Conservation (phyloP, 345 rosid genomes). For the Trapa incisa region DNA sequence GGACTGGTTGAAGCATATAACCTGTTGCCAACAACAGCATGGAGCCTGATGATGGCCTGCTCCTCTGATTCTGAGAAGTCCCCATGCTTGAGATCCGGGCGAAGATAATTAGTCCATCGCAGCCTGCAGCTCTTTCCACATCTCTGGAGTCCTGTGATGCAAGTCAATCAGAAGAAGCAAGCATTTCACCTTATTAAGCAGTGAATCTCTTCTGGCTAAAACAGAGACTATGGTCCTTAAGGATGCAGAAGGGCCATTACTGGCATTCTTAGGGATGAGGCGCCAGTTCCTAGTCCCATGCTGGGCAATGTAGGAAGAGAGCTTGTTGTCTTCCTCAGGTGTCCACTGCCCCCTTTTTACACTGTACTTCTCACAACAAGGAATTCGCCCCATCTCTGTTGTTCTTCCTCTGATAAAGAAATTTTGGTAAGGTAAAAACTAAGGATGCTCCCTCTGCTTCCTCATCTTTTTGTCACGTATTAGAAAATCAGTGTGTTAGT, state of each 20-base stretch:
- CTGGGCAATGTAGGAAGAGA: constrained; percentile 80
- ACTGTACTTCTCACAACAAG: constrained; percentile 87
- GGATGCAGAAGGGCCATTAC: constrained; percentile 12
- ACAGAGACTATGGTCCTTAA: not conserved
- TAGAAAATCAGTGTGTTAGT: not conserved
- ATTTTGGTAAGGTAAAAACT: not conserved
- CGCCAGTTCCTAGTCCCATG: constrained; percentile 95
- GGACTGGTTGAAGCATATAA: constrained; percentile 3
- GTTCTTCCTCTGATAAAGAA: not conserved
- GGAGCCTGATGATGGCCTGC: constrained; percentile 74
- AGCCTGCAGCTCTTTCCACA: constrained; percentile 91
- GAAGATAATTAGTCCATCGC: constrained; percentile 83
- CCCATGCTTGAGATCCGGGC: constrained; percentile 81
- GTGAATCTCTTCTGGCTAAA: not conserved
- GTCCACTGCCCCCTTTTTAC: constrained; percentile 99
- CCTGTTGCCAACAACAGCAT: constrained; percentile 89
- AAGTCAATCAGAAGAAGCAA: not conserved
- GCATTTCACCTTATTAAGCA: not conserved
- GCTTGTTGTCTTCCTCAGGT: constrained; percentile 93
- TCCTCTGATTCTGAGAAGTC: constrained; percentile 67
- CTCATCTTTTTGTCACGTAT: not conserved
- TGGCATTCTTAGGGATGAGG: constrained; percentile 90
- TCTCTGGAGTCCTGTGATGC: constrained; percentile 55
- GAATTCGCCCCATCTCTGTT: constrained; percentile 69
- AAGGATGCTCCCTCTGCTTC: not conserved